Conservation (phyloP, 805 yeast species). For the Brettanomyces sp. region DNA sequence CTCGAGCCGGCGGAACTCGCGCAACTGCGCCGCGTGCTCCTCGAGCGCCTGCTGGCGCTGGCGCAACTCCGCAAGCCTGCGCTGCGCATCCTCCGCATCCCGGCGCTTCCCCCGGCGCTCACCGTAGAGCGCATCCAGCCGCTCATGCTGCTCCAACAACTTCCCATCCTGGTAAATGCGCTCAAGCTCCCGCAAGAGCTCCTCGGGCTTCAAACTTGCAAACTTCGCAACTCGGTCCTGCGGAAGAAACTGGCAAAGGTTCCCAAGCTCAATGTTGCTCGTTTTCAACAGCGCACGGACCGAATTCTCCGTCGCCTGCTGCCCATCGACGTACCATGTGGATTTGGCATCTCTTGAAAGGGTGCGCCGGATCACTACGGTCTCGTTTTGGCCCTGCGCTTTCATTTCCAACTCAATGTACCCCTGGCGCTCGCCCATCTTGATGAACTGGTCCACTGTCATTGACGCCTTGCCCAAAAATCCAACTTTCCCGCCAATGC, state of each 20-base stretch:
- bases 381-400: neutral
- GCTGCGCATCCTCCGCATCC: constrained; percentile 22
- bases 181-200: constrained; percentile 67
- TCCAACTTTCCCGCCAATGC: constrained; percentile 78
- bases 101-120: constrained; percentile 22
- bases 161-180: constrained; percentile 63
- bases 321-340: constrained; percentile 42
- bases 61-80: constrained; percentile 25
- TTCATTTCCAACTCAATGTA: constrained; percentile 40
- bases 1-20: constrained; percentile 35
- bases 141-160: constrained; percentile 46
- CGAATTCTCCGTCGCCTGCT: constrained; percentile 29
- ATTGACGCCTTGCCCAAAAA: constrained; percentile 59
- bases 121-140: constrained; percentile 43
- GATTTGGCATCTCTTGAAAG: constrained; percentile 36
- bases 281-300: constrained; percentile 36
- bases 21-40: constrained; percentile 37
- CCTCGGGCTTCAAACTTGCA: constrained; percentile 71
- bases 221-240: constrained; percentile 93
- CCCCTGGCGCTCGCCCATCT: constrained; percentile 45
- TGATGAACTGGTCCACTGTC: constrained; percentile 59
- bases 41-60: constrained; percentile 29
- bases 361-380: constrained; percentile 34
- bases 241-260: constrained; percentile 87
- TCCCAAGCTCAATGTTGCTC: constrained; percentile 77